Conservation (phyloP, 805 yeast species). For the Groenewaldozyma tartarivorans region DNA sequence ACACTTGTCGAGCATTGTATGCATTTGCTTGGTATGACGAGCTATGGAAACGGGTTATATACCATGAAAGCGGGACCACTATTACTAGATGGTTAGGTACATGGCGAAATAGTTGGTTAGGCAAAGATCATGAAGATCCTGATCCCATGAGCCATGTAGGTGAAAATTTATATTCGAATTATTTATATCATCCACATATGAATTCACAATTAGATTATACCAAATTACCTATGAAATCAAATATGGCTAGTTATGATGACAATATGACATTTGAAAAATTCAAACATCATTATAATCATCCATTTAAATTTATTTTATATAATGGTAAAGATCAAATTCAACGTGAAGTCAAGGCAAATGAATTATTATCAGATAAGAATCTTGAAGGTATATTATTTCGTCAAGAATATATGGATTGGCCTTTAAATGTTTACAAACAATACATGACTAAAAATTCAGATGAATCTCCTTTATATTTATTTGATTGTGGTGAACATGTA, state of each 20-base stretch:
- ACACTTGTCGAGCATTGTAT: constrained; percentile 55
- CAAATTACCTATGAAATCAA: constrained; percentile 35
- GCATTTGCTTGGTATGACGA: constrained; percentile 73
- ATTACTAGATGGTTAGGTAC: constrained; percentile 58
- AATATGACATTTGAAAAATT: constrained; percentile 48
- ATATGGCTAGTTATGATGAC: constrained; percentile 26
- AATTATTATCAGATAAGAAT: constrained; percentile 40
- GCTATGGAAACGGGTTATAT: constrained; percentile 61
- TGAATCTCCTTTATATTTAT: constrained; percentile 77
- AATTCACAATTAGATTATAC: constrained; percentile 62
- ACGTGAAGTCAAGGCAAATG: constrained; percentile 47
- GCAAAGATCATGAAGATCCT: neutral
- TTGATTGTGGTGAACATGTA: constrained; percentile 46
- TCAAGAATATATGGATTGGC: constrained; percentile 83
- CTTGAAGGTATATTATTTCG: constrained; percentile 51
- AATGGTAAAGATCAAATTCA: neutral
- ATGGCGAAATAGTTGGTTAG: constrained; percentile 60
- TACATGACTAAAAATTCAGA: constrained; percentile 58
- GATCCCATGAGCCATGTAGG: constrained; percentile 19
- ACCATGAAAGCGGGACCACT: constrained; percentile 24
- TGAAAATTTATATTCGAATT: constrained; percentile 54
- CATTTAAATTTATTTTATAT: constrained; percentile 48
- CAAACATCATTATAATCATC: constrained; percentile 41
- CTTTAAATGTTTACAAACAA: constrained; percentile 46
- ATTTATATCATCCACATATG: constrained; percentile 75